Evolutionary conservation across 352 stramenopile species (phyloP).

Genomic region (Thraustochytrium striatum): DNA sequence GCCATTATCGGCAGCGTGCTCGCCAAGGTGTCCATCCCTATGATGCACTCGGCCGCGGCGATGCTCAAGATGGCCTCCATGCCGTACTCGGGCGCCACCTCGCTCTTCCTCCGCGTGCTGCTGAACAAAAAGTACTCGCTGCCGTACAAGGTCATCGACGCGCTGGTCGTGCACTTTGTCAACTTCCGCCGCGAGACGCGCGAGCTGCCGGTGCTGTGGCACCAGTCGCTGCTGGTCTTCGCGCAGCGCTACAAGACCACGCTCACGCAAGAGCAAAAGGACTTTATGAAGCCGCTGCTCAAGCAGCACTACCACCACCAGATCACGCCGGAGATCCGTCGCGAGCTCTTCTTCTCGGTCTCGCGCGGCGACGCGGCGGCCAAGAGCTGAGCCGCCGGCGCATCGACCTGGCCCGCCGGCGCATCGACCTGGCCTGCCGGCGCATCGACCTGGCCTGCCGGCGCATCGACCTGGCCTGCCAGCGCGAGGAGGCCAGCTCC

Average conservation of each 20-base stretch:
- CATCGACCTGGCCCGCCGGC: no score
- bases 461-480: no score
- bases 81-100: constrained; percentile 93
- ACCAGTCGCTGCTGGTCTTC: constrained; percentile 95
- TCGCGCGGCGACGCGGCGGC: no score
- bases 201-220: constrained; percentile 94
- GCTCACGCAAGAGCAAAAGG: constrained; percentile 86
- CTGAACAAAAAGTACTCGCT: constrained; percentile 99
- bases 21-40: constrained; percentile 94
- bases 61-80: constrained; percentile 95
- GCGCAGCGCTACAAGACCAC: constrained; percentile 97
- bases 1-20: constrained; percentile 95
- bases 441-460: no score
- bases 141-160: constrained; percentile 90
- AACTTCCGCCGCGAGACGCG: constrained; percentile 72
- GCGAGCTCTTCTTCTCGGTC: constrained; percentile 79
- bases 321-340: constrained; percentile 96
- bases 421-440: no score
- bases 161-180: constrained; percentile 91
- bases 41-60: constrained; percentile 96
- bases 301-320: constrained; percentile 85
- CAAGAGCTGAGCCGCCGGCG: no score
- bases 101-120: constrained; percentile 96
- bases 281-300: constrained; percentile 85
- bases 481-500: no score